A percentile compares a stretch with the other conserved stretches of the same genome.
These are phyloP conservation scores for Neurospora sp. DNA, from an alignment of 495 filamentous ascomycete genomes.

Conservation along the genomic window DNA sequence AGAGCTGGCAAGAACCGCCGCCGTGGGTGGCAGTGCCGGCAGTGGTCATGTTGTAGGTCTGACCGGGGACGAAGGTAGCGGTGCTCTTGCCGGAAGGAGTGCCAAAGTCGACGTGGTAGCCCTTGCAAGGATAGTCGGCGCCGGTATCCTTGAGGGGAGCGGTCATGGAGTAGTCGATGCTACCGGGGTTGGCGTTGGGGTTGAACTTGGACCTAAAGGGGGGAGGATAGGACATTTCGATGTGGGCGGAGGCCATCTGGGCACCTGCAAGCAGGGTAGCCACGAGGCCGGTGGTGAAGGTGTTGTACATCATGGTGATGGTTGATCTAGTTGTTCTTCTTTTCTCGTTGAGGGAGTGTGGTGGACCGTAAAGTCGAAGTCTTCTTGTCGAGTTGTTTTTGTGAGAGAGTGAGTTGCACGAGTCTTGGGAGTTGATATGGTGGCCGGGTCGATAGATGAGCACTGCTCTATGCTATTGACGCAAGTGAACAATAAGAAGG, in stretches of 20 bases:
- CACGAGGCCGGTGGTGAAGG: conserved; percentile 16
- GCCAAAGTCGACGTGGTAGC: conserved; percentile 46
- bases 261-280: conserved; percentile 20
- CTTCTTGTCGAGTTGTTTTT: background rate
- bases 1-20: conserved; percentile 57
- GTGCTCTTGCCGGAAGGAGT: conserved; percentile 34
- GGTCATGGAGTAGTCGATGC: conserved; percentile 49
- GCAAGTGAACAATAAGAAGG: background rate
- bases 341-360: background rate
- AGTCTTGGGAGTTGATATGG: background rate
- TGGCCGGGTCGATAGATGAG: background rate
- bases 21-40: conserved; percentile 48
- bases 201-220: conserved; percentile 46
- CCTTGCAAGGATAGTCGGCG: conserved; percentile 56
- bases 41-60: conserved; percentile 47
- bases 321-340: background rate
- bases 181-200: conserved; percentile 27
- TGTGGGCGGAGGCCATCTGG: conserved; percentile 44
- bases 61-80: conserved; percentile 46
- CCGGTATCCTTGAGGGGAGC: conserved; percentile 40
- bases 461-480: background rate
- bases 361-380: background rate
- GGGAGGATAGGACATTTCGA: conserved; percentile 47
- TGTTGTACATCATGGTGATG: conserved; percentile 28
- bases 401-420: background rate